Conservation (phyloP, 2,329 filamentous ascomycete genomes). For the Monilinia fructicola region DNA sequence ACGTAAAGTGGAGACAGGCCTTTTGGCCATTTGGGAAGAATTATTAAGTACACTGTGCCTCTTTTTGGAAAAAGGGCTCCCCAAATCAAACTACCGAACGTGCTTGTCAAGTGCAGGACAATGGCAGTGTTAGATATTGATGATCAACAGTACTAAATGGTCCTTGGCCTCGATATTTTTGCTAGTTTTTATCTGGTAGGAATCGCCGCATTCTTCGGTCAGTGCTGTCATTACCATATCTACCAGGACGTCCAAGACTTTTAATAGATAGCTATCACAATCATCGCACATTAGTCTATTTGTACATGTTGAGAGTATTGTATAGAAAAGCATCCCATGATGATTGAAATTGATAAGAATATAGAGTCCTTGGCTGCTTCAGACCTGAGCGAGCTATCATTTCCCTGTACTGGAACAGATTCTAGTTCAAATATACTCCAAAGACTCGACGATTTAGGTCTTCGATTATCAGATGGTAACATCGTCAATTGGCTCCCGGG, state of each 20-base stretch:
- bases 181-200: neutral
- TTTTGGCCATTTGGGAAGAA: neutral
- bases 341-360: constrained; percentile 1
- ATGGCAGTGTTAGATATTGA: neutral
- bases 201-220: neutral
- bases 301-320: neutral
- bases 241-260: neutral
- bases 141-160: constrained; percentile 1
- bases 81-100: neutral
- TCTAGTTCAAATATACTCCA: neutral
- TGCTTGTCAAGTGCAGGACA: neutral
- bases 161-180: neutral
- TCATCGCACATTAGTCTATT: constrained; percentile 1
- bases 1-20: neutral
- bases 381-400: constrained; percentile 1
- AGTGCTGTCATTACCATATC: constrained; percentile 3
- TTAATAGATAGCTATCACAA: neutral
- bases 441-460: constrained; percentile 7
- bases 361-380: neutral
- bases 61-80: neutral
- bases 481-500: constrained; percentile 12
- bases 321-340: neutral
- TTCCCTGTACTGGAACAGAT: neutral
- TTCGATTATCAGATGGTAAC: neutral
- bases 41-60: neutral